Conservation (phyloP, 139 green algal genomes). For the Tetraselmis striata region DNA sequence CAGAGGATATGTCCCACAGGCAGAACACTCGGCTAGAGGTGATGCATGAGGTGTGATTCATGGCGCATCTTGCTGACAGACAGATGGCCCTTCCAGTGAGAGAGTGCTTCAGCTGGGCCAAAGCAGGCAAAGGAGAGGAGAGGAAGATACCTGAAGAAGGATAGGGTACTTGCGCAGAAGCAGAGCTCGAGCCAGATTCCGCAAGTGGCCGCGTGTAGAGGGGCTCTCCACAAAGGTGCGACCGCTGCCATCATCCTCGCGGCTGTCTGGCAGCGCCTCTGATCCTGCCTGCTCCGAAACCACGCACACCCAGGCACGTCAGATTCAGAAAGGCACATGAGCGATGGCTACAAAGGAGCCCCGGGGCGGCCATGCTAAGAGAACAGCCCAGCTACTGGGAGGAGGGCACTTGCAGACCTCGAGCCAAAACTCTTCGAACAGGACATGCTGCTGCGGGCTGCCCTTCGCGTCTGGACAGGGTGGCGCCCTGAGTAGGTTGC, state of each 20-base stretch:
- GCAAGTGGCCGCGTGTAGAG: slow-evolving; percentile 71
- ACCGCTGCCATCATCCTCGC: slow-evolving; percentile 40
- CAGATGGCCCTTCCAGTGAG: too few relatives aligned
- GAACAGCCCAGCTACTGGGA: too few relatives aligned
- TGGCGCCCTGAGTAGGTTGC: not conserved
- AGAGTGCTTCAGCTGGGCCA: too few relatives aligned
- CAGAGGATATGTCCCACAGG: too few relatives aligned
- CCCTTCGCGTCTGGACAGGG: slow-evolving; percentile 1
- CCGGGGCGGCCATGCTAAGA: too few relatives aligned
- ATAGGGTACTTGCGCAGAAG: slow-evolving; percentile 74
- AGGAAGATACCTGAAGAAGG: slow-evolving; percentile 53
- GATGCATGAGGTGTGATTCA: too few relatives aligned
- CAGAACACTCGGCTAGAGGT: too few relatives aligned
- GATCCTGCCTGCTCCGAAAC: slow-evolving; percentile 30
- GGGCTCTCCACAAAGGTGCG: slow-evolving; percentile 79
- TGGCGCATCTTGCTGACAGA: too few relatives aligned
- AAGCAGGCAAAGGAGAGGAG: too few relatives aligned
- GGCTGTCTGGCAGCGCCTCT: slow-evolving; percentile 34
- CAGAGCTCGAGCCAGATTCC: slow-evolving; percentile 84
- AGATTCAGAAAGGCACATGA: too few relatives aligned
- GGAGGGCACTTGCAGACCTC: slow-evolving; percentile 43
- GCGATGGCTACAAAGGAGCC: too few relatives aligned
- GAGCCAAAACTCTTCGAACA: slow-evolving; percentile 95
- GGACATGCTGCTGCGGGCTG: slow-evolving; percentile 39
- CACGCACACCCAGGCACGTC: too few relatives aligned